Conservation (phyloP, 1,284 basidiomycete species). For the Irpex sp. region DNA sequence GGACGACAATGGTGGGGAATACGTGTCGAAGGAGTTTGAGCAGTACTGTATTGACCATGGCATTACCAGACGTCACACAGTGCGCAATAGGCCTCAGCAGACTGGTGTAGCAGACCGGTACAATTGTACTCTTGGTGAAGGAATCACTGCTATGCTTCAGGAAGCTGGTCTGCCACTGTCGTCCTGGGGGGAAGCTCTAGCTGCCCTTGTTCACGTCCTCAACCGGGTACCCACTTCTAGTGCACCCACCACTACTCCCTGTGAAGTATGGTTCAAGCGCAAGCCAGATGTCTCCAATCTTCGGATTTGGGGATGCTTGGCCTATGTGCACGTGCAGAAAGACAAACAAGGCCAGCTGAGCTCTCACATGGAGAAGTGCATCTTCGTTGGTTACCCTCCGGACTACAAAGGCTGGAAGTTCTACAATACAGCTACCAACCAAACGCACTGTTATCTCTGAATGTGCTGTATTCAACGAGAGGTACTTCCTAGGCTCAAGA, state of each 20-base stretch:
- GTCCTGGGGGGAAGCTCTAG: constrained; percentile 37
- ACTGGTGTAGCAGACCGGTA: constrained; percentile 34
- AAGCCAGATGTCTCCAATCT: constrained; percentile 24
- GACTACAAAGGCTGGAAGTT: too few relatives aligned
- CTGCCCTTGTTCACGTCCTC: constrained; percentile 19
- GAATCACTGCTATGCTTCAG: constrained; percentile 28
- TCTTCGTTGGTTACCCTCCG: too few relatives aligned
- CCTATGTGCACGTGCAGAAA: constrained; percentile 17
- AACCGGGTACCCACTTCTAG: constrained; percentile 22
- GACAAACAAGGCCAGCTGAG: too few relatives aligned
- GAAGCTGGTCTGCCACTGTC: constrained; percentile 32
- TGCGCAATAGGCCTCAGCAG: constrained; percentile 24
- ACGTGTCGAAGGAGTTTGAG: constrained; percentile 12
- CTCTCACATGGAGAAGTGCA: too few relatives aligned
- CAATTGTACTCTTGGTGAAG: constrained; percentile 37
- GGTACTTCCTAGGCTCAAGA: too few relatives aligned
- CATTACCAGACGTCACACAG: constrained; percentile 22
- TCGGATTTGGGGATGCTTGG: constrained; percentile 28
- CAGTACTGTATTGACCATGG: constrained; percentile 15
- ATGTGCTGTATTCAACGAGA: too few relatives aligned
- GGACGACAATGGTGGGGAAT: constrained; percentile 20
- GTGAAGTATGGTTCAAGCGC: constrained; percentile 21
- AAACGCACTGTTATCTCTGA: too few relatives aligned
- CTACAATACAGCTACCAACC: too few relatives aligned
- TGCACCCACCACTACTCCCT: constrained; percentile 21